Conservation (phyloP, 192 early-diverging fungal species). For the Cetraspora pellucida region DNA sequence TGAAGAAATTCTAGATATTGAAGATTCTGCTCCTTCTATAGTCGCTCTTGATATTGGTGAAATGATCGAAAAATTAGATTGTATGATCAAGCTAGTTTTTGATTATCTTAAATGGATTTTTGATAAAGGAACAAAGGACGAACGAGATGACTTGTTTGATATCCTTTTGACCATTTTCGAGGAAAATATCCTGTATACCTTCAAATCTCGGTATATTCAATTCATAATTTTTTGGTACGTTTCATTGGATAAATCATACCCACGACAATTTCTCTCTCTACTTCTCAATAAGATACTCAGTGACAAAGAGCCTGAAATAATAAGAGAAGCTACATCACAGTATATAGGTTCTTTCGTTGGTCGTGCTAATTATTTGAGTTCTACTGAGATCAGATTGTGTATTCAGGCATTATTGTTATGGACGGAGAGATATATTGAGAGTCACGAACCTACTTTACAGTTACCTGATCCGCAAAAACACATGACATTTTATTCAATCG, state of each 20-base stretch:
- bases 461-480: constrained; percentile 63
- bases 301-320: constrained; percentile 60
- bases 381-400: constrained; percentile 61
- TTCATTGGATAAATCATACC: constrained; percentile 72
- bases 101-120: constrained; percentile 54
- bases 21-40: constrained; percentile 46
- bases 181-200: constrained; percentile 77
- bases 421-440: constrained; percentile 69
- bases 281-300: constrained; percentile 49
- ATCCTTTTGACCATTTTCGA: constrained; percentile 80
- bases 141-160: constrained; percentile 62
- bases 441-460: constrained; percentile 53
- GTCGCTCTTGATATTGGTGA: constrained; percentile 52
- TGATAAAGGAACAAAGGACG: constrained; percentile 33
- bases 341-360: constrained; percentile 90
- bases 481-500: constrained; percentile 82
- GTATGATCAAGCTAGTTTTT: constrained; percentile 69
- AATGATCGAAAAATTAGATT: constrained; percentile 73
- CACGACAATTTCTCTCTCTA: constrained; percentile 70
- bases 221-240: constrained; percentile 87
- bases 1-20: constrained; percentile 29
- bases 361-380: constrained; percentile 78
- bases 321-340: constrained; percentile 75
- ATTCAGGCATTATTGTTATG: constrained; percentile 71
- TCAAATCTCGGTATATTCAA: constrained; percentile 89